Evolutionary conservation across 1,284 basidiomycete species (phyloP).

Genomic region (Moniliophthora roreri): DNA sequence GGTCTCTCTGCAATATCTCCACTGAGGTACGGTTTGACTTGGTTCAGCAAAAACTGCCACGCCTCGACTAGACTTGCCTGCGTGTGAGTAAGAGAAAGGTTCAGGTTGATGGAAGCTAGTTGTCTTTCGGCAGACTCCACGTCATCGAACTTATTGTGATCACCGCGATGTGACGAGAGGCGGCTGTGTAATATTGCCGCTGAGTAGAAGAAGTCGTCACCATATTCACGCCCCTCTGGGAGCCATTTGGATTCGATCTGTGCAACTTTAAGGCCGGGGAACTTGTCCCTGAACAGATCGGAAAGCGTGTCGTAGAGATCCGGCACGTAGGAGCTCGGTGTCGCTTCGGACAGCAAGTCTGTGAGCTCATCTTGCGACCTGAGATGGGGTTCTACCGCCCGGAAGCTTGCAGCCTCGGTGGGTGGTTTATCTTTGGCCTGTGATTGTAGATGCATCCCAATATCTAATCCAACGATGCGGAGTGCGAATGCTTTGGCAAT

Average conservation of each 20-base stretch:
- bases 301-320: slow-evolving; percentile 59
- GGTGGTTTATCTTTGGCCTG: slow-evolving; percentile 31
- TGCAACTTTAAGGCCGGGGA: slow-evolving; percentile 57
- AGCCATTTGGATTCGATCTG: slow-evolving; percentile 67
- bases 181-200: slow-evolving; percentile 50
- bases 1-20: slow-evolving; percentile 54
- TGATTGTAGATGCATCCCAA: slow-evolving; percentile 54
- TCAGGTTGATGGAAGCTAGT: slow-evolving; percentile 73
- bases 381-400: slow-evolving; percentile 54
- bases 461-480: slow-evolving; percentile 68
- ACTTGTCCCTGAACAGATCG: slow-evolving; percentile 42
- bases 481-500: slow-evolving; percentile 76
- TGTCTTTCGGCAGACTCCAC: slow-evolving; percentile 50
- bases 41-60: slow-evolving; percentile 75
- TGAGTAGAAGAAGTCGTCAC: slow-evolving; percentile 78
- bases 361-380: slow-evolving; percentile 58
- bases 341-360: slow-evolving; percentile 66
- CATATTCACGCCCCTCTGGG: slow-evolving; percentile 72
- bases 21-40: slow-evolving; percentile 64
- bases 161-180: slow-evolving; percentile 46
- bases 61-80: slow-evolving; percentile 75
- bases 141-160: slow-evolving; percentile 38
- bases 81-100: slow-evolving; percentile 82
- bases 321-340: slow-evolving; percentile 69
- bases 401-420: slow-evolving; percentile 58